Conservation (phyloP, 2,329 filamentous ascomycete species). For the Dactylella cylindrospora region DNA sequence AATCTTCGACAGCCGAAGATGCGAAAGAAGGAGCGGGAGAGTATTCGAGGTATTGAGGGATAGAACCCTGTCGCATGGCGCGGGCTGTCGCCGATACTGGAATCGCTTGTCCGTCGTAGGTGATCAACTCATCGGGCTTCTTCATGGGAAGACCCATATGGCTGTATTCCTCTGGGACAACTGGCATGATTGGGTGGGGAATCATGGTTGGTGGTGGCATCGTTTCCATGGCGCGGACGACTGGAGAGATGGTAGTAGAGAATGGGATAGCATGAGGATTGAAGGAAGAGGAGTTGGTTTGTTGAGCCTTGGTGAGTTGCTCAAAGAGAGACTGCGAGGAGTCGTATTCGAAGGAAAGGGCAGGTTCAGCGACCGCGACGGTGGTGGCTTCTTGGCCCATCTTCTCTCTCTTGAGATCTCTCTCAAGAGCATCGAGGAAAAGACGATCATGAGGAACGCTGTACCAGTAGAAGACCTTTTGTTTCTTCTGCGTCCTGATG, state of each 20-base stretch:
- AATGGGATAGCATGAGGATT: slow-evolving; percentile 74
- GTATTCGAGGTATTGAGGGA: slow-evolving; percentile 97
- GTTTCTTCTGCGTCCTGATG: slow-evolving; percentile 99
- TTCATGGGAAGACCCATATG: slow-evolving; percentile 36
- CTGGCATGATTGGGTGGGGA: slow-evolving; percentile 57
- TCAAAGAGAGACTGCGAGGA: slow-evolving; percentile 98
- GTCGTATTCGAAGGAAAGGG: slow-evolving; percentile 97
- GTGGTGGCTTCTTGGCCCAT: slow-evolving; percentile 98
- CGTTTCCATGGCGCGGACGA: slow-evolving; percentile 84
- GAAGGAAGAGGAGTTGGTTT: slow-evolving; percentile 97
- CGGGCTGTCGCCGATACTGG: slow-evolving; percentile 60
- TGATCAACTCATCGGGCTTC: slow-evolving; percentile 38
- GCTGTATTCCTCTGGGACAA: slow-evolving; percentile 60
- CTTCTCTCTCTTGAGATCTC: slow-evolving; percentile 97
- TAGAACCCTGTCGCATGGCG: slow-evolving; percentile 78
- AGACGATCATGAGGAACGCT: slow-evolving; percentile 96
- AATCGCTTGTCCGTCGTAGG: slow-evolving; percentile 41
- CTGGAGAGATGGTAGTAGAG: slow-evolving; percentile 81
- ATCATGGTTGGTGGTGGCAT: slow-evolving; percentile 93
- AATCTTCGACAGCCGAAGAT: slow-evolving; percentile 97
- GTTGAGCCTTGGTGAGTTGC: slow-evolving; percentile 98
- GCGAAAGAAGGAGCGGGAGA: slow-evolving; percentile 97
- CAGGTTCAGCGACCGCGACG: slow-evolving; percentile 92
- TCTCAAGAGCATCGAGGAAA: slow-evolving; percentile 94
- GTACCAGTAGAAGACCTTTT: slow-evolving; percentile 99